Evolutionary conservation across 345 rosid genomes (phyloP).

Genomic region (Draba incana): DNA sequence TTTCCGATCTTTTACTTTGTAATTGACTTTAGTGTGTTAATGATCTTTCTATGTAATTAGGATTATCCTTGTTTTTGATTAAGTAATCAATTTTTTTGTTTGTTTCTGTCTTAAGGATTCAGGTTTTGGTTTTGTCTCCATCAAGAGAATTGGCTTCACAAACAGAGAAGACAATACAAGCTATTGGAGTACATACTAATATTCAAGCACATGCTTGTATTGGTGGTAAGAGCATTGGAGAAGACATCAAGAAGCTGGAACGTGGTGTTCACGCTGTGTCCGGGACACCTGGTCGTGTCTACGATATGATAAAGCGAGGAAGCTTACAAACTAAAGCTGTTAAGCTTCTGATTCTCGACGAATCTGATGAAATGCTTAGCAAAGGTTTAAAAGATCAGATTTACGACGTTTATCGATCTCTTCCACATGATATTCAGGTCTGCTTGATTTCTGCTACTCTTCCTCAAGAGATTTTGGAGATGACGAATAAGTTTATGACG

Average conservation of each 20-base stretch:
- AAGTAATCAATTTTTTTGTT: background rate
- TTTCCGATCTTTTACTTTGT: background rate
- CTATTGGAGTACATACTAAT: slow-evolving; percentile 71
- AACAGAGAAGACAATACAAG: slow-evolving; percentile 81
- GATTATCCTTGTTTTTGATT: background rate
- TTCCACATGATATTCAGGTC: slow-evolving; percentile 96
- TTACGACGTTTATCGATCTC: slow-evolving; percentile 86
- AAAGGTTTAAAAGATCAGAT: slow-evolving; percentile 98
- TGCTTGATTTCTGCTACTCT: slow-evolving; percentile 94
- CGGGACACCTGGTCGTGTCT: slow-evolving; percentile 96
- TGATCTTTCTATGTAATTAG: too few species aligned
- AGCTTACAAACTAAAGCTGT: slow-evolving; percentile 80
- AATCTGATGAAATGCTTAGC: slow-evolving; percentile 97
- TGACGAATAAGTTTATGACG: slow-evolving; percentile 89
- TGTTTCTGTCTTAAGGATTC: slow-evolving; percentile 57
- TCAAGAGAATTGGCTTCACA: slow-evolving; percentile 94
- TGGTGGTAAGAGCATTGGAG: slow-evolving; percentile 97
- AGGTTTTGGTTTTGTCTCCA: slow-evolving; percentile 88
- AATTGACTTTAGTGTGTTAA: background rate
- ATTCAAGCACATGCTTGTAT: slow-evolving; percentile 88
- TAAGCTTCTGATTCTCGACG: slow-evolving; percentile 59
- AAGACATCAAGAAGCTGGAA: slow-evolving; percentile 79
- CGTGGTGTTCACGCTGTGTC: slow-evolving; percentile 68
- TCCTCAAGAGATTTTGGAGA: slow-evolving; percentile 95
- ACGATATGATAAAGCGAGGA: slow-evolving; percentile 97